Evolutionary conservation across 441 rosid species (phyloP), one percentile per base, ranked within the genome.

Genomic region (Mallotus japonicus): DNA sequence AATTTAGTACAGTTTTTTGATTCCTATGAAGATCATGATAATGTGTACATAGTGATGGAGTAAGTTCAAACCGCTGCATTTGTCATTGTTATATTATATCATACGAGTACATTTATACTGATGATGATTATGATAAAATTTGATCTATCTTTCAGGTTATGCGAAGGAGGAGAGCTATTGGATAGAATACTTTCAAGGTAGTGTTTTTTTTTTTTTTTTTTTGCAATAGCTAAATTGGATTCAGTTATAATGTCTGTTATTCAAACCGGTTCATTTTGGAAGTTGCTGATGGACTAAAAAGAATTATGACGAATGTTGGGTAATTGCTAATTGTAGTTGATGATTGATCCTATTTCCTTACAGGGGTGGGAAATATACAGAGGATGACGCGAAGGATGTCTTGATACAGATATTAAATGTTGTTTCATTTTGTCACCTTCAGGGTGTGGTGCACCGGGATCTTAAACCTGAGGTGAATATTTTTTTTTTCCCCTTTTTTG

Each of bases 81-180:
- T 37, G 40, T 37, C 40, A 37, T 37, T 37, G 40, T 37, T 37
- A 5, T 37, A 37, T 37, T 37, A 37, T 37, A 37, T 37, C 40
- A 4, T 6, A 37, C 40, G 2, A 4, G 40, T 4, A 37, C 40
- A 7, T 44, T 10, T 7, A 44, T 7, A 5, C 5, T 44, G 9
- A 0, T 51, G 53, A 56, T 69, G 51, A 32, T 16, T 40, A 71
- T 50, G 64, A 19, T 34, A 55, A 37, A 37, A 24, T 69, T 20
- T 71, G 12, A 22, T 73, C 70, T 28, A 46, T 79, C 22, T 82
- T 70, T 67, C 84, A 95, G 99, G 88, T 77, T 95, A 73, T 95
- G 99, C 81, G 97, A 92, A 91, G 99, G 99, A 70, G 99, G 99
- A 71, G 99, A 95, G 82, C 99, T 95, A 66, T 80, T 95, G 69